Conservation (phyloP, 805 yeast species). For the Spathaspora hagerdaliae region DNA sequence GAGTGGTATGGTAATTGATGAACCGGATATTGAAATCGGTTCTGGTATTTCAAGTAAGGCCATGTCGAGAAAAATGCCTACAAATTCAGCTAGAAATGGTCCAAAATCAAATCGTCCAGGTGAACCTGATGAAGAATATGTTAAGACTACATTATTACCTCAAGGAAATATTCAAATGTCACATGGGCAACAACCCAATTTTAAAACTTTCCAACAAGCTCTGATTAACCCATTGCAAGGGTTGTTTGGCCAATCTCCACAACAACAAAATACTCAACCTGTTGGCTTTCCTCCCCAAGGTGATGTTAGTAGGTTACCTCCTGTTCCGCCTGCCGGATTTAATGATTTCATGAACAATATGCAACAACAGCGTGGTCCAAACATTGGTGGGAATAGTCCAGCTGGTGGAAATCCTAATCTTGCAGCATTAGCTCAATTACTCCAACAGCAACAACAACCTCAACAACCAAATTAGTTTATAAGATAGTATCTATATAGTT, state of each 20-base stretch:
- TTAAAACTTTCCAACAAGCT: constrained; percentile 28
- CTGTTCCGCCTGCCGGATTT: constrained; percentile 12
- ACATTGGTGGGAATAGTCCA: constrained; percentile 8
- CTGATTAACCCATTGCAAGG: constrained; percentile 46
- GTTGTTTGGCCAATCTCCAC: constrained; percentile 30
- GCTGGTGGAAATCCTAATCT: constrained; percentile 20
- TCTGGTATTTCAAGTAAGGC: constrained; percentile 91
- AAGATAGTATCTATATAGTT: not conserved
- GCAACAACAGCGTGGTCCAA: constrained; percentile 13
- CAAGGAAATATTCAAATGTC: constrained; percentile 20
- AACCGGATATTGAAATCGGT: constrained; percentile 97
- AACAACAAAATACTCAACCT: constrained; percentile 4
- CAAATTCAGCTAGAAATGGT: constrained; percentile 80
- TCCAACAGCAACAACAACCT: constrained; percentile 20
- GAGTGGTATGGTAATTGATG: constrained; percentile 83
- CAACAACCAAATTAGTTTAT: constrained; percentile 4
- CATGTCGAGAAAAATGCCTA: constrained; percentile 87
- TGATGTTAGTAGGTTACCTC: constrained; percentile 3
- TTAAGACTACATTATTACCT: constrained; percentile 26
- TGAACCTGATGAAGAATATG: constrained; percentile 44
- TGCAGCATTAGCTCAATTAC: constrained; percentile 36
- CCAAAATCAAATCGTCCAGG: constrained; percentile 68
- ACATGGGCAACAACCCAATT: constrained; percentile 36
- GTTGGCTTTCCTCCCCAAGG: constrained; percentile 1
- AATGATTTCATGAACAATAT: constrained; percentile 13